These are phyloP conservation scores for Neostapfia colusana DNA, from an alignment of 176 grass and related monocot species.

Conservation along the genomic window DNA sequence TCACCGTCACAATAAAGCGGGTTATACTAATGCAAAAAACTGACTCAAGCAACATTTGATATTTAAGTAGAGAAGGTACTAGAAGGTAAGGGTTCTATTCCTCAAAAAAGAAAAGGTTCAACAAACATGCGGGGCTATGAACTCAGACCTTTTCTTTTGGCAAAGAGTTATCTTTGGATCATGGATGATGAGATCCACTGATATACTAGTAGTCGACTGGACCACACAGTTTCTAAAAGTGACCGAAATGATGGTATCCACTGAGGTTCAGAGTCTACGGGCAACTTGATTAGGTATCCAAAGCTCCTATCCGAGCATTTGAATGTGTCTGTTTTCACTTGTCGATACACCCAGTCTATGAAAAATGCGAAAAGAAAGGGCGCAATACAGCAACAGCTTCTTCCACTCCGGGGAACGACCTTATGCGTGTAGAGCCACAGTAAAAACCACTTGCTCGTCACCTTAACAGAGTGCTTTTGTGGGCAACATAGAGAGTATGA, in stretches of 20 bases:
- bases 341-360: neutral
- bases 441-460: neutral
- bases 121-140: neutral
- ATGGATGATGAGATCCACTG: neutral
- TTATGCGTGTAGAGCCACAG: neutral
- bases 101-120: neutral
- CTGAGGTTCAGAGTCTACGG: neutral
- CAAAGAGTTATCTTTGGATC: neutral
- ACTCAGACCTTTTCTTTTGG: neutral
- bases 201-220: constrained; percentile 3
- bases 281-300: neutral
- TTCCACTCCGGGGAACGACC: neutral
- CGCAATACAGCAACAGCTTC: neutral
- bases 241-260: neutral
- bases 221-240: neutral
- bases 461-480: neutral
- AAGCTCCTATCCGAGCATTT: neutral
- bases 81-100: neutral
- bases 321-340: neutral
- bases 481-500: neutral
- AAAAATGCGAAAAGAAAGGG: neutral
- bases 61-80: neutral
- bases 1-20: neutral
- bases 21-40: neutral
- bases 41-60: neutral